These are phyloP conservation scores for Isoetes taiwanensis DNA, from an alignment of 75 land plant species.

Conservation along the genomic window DNA sequence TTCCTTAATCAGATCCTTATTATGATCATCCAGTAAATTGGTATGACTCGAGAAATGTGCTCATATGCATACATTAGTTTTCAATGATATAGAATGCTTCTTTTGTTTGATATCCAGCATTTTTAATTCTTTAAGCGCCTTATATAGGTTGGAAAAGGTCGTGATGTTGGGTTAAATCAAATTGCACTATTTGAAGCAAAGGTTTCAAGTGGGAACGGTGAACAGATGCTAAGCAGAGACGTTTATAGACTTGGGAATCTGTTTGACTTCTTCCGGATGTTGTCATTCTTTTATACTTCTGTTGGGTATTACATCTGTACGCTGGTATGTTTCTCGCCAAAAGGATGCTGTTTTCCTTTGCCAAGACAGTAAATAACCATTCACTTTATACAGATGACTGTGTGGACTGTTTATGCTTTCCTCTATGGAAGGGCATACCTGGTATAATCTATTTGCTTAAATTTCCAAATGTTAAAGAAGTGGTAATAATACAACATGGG, in stretches of 20 bases:
- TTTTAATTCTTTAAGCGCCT: background rate
- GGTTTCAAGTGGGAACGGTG: slow-evolving; percentile 88
- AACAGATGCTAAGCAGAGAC: slow-evolving; percentile 77
- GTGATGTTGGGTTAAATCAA: slow-evolving; percentile 86
- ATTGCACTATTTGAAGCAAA: slow-evolving; percentile 85
- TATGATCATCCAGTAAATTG: too few species aligned
- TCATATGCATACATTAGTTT: too few species aligned
- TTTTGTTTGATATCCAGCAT: too few species aligned
- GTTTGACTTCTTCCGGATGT: slow-evolving; percentile 78
- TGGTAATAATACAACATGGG: background rate
- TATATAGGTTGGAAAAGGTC: slow-evolving; percentile 72
- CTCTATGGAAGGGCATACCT: slow-evolving; percentile 77
- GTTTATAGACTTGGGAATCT: slow-evolving; percentile 74
- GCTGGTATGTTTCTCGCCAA: slow-evolving; percentile 45
- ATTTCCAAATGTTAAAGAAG: background rate
- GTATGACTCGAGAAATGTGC: too few species aligned
- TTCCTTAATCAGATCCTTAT: too few species aligned
- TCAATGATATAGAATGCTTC: too few species aligned
- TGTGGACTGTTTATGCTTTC: slow-evolving; percentile 69
- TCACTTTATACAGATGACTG: slow-evolving; percentile 79
- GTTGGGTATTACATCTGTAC: slow-evolving; percentile 79
- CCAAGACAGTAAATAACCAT: too few species aligned
- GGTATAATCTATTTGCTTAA: slow-evolving; percentile 25
- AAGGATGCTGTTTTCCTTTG: too few species aligned
- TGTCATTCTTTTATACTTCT: slow-evolving; percentile 73